These are phyloP conservation scores for Fallopia convolvulus DNA, from an alignment of 148 eudicot species.

Conservation along the genomic window DNA sequence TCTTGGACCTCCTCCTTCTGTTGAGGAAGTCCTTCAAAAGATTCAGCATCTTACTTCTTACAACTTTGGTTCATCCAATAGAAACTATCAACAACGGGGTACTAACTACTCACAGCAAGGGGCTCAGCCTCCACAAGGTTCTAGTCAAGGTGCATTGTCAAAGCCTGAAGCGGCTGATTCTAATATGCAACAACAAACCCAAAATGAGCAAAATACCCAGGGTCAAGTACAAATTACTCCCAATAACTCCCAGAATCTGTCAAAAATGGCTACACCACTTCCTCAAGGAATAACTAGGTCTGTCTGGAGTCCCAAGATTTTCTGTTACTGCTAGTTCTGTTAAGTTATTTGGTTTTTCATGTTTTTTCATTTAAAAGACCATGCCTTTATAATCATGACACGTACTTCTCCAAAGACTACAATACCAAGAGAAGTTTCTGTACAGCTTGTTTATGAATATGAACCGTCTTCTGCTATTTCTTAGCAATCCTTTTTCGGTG, in stretches of 20 bases:
- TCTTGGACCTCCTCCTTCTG: constrained; percentile 96
- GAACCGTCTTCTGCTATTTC: neutral
- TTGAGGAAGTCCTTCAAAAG: constrained; percentile 87
- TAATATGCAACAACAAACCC: constrained; percentile 35
- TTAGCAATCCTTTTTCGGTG: neutral
- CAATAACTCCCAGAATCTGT: constrained; percentile 48
- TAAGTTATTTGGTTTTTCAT: constrained; percentile 17
- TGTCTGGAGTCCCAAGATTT: constrained; percentile 73
- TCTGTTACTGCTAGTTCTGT: constrained; percentile 46
- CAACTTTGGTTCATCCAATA: constrained; percentile 50
- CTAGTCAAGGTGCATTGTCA: constrained; percentile 33
- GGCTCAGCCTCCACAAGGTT: constrained; percentile 45
- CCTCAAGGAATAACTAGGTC: constrained; percentile 99
- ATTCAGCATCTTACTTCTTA: constrained; percentile 81
- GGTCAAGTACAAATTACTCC: constrained; percentile 46
- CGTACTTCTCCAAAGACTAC: constrained; percentile 18
- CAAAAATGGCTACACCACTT: constrained; percentile 61
- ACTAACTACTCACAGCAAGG: constrained; percentile 57
- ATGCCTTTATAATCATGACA: constrained; percentile 31
- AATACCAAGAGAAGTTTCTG: neutral
- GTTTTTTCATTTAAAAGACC: constrained; percentile 15
- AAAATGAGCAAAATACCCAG: constrained; percentile 35
- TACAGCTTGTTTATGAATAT: constrained; percentile 1
- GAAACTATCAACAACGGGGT: constrained; percentile 64
- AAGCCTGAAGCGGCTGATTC: constrained; percentile 46